Base-by-base conservation (phyloP, 2,329 filamentous ascomycete genomes). In the Rhinocladiella similis region DNA sequence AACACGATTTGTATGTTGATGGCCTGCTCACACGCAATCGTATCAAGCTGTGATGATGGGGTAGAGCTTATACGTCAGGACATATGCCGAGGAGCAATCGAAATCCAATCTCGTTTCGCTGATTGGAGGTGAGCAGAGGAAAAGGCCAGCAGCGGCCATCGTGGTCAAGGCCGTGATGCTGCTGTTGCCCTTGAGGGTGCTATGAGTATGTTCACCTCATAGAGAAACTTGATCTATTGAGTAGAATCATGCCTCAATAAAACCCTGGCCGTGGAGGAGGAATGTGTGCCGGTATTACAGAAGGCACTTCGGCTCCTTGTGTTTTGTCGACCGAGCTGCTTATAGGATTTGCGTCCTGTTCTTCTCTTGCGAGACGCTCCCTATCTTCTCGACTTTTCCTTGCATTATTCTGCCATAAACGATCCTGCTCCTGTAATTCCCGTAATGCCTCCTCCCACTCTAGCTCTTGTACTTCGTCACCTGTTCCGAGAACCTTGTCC, bases 401-500 rank as follows among this genome's bases (percentile, higher is more conserved):
- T 39, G 56, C 61, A 41, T 57, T 64, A 25, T 47, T 55, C 38
- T 63, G 61, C 64, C 64, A 66, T 20, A 63, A 39, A 33, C 63
- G 47, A 38, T 66, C 64, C 50, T 66, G 62, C 7, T 60, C 61
- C 43, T 62, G 54, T 22, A 66, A 42, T 48, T 66, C 57, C 36
- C 53, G 50, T 29, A 66, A 33, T 5, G 63, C 64, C 70, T 95
- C 86, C 73, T 93, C 89, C 95, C 94, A 99, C 66, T 91, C 90
- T 61, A 81, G 77, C 74, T 99, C 94, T 69, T 83, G 84, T 63
- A 81, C 81, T 42, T 81, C 75, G 67, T 94, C 84, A 0, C 91
- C 91, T 0, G 90, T 89, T 3, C 94, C 93, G 48, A 99, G 73
- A 38, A 86, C 75, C 67, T 84, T 85, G 70, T 94, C 90, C 2